Percentiles rank a stretch among this genome's conserved stretches.
Conservation (phyloP, 176 grass and related monocot species). For the Juncus inflexus region DNA sequence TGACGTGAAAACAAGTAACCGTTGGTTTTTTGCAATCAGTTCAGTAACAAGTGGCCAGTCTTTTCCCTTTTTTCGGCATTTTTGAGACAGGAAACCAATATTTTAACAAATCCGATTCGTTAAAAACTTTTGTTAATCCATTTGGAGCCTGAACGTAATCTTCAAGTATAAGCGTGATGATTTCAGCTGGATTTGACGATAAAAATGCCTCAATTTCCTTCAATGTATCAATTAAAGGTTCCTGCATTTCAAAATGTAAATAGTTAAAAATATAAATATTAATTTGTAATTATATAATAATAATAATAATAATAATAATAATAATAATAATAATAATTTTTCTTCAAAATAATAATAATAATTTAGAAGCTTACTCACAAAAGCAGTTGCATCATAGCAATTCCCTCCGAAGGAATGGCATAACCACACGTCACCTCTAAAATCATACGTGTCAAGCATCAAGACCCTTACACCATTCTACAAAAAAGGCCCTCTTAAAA, state of each 20-base stretch:
- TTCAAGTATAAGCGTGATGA: constrained; percentile 81
- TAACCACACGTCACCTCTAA: constrained; percentile 76
- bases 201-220: constrained; percentile 82
- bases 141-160: constrained; percentile 75
- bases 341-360: not conserved
- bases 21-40: constrained; percentile 68
- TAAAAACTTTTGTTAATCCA: constrained; percentile 80
- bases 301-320: not conserved
- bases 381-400: constrained; percentile 82
- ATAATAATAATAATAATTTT: not conserved
- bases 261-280: not conserved
- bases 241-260: constrained; percentile 35
- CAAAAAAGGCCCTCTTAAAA: constrained; percentile 1
- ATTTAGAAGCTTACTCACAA: constrained; percentile 56
- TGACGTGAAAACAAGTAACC: constrained; percentile 81
- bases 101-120: constrained; percentile 55
- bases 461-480: constrained; percentile 80
- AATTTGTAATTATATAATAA: not conserved
- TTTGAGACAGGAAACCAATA: constrained; percentile 91
- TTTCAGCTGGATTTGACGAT: constrained; percentile 72
- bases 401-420: constrained; percentile 79
- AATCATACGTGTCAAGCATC: constrained; percentile 94
- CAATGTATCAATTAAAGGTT: constrained; percentile 74
- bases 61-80: constrained; percentile 72
- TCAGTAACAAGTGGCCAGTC: constrained; percentile 84